Conservation (phyloP, 2,329 filamentous ascomycete genomes). For the Sclerotinia nivalis region DNA sequence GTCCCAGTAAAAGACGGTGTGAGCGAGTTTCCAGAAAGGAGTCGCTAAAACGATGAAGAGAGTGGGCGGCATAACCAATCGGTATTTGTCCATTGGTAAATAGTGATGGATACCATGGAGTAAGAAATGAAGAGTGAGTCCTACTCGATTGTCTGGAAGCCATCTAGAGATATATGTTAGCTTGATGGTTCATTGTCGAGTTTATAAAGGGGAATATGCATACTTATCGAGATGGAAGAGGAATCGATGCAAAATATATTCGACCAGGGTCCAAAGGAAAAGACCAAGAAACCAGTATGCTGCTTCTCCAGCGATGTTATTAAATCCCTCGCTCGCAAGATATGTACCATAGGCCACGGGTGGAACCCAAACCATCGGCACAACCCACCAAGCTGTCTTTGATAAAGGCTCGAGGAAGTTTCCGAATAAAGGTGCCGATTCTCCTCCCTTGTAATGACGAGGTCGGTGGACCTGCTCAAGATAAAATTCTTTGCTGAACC, state of each 20-base stretch:
- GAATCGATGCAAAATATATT: conserved; percentile 86
- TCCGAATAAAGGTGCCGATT: conserved; percentile 90
- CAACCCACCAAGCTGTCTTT: conserved; percentile 91
- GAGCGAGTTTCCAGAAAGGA: conserved; percentile 92
- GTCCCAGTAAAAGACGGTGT: conserved; percentile 76
- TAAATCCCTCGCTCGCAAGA: conserved; percentile 62
- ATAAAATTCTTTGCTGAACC: conserved; percentile 95
- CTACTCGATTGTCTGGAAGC: conserved; percentile 88
- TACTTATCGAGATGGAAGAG: conserved; percentile 94
- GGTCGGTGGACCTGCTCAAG: conserved; percentile 94
- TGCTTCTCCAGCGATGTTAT: conserved; percentile 49
- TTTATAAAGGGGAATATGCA: conserved; percentile 42
- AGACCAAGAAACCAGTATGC: conserved; percentile 71
- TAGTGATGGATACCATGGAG: conserved; percentile 98
- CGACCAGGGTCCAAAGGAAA: conserved; percentile 82
- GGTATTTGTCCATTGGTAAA: conserved; percentile 97
- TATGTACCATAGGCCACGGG: conserved; percentile 71
- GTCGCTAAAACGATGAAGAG: conserved; percentile 80
- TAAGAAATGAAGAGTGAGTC: conserved; percentile 83
- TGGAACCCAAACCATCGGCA: conserved; percentile 86
- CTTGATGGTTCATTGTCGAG: neutral
- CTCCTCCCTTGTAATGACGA: conserved; percentile 90
- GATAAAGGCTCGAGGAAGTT: conserved; percentile 98
- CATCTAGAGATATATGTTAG: conserved; percentile 55
- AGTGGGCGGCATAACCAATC: conserved; percentile 94